Evolutionary conservation across 305 asterid species (phyloP), one percentile per base, ranked within the genome.

Genomic region (Caryopteris hybrid): DNA sequence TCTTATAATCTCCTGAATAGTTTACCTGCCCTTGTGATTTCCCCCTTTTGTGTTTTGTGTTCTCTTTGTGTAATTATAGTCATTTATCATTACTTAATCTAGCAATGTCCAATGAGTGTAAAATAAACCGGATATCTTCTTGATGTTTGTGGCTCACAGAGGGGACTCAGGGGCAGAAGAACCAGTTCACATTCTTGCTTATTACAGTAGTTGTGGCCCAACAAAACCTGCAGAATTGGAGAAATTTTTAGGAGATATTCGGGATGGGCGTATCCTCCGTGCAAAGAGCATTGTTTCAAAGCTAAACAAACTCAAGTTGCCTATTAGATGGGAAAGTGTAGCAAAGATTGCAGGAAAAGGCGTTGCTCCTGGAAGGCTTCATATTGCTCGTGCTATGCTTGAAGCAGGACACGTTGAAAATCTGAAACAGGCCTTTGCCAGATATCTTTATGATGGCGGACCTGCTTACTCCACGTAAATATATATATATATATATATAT

Each of bases 381-480:
- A 94, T 67, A 87, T 94, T 39, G 99, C 99, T 16, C 97, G 97
- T 71, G 99, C 99, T 68, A 72, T 94, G 91, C 95, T 91, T 46
- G 99, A 89, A 81, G 97, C 96, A 25, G 99, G 99, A 60, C 95
- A 86, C 48, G 96, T 94, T 43, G 96, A 91, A 81, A 89, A 86
- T 79, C 90, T 94, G 58, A 91, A 85, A 74, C 97, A 91, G 74
- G 97, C 99, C 12, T 91, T 94, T 69, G 54, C 85, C 36, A 83
- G 88, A 48, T 94, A 91, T 81, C 97, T 94, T 69, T 81, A 91
- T 68, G 99, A 94, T 51, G 97, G 86, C 18, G 99, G 99, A 70
- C 99, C 99, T 47, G 99, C 99, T 62, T 91, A 94, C 81, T 86
- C 96, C 76, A 94, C 87, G 99, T 94, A 87, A n/a, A n/a, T n/a